Conservation (phyloP, 768 basidiomycete species). For the Myochromella boudieri region DNA sequence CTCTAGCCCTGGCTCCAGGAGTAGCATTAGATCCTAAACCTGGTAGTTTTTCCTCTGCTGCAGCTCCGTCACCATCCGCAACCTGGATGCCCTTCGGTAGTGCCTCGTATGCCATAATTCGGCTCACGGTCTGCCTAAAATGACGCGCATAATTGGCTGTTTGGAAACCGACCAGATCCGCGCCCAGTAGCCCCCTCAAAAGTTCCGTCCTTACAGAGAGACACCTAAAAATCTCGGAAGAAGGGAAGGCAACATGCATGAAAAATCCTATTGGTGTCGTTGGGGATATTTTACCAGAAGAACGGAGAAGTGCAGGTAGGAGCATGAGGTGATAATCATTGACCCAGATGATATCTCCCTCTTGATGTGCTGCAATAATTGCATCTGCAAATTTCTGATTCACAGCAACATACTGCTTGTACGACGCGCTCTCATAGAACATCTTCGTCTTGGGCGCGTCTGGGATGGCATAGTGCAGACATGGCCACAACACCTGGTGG, state of each 20-base stretch:
- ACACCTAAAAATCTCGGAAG: constrained; percentile 94
- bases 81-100: constrained; percentile 82
- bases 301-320: constrained; percentile 82
- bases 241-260: constrained; percentile 95
- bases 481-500: constrained; percentile 89
- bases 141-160: constrained; percentile 82
- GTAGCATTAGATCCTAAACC: constrained; percentile 12
- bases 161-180: constrained; percentile 93
- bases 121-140: constrained; percentile 81
- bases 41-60: constrained; percentile 15
- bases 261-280: constrained; percentile 87
- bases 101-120: constrained; percentile 79
- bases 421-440: constrained; percentile 79
- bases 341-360: constrained; percentile 90
- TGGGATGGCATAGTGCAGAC: constrained; percentile 82
- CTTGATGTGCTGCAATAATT: constrained; percentile 77
- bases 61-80: constrained; percentile 30
- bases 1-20: constrained; percentile 29
- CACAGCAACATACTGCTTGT: constrained; percentile 83
- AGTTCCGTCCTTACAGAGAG: constrained; percentile 76
- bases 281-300: constrained; percentile 50
- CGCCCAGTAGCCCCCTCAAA: constrained; percentile 85
- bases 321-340: constrained; percentile 98
- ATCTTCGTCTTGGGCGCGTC: constrained; percentile 84
- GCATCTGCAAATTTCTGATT: constrained; percentile 89